Evolutionary conservation across 140 eudicot genomes (phyloP), one percentile per base, ranked within the genome.

Genomic region (Ambrosia hybrid): DNA sequence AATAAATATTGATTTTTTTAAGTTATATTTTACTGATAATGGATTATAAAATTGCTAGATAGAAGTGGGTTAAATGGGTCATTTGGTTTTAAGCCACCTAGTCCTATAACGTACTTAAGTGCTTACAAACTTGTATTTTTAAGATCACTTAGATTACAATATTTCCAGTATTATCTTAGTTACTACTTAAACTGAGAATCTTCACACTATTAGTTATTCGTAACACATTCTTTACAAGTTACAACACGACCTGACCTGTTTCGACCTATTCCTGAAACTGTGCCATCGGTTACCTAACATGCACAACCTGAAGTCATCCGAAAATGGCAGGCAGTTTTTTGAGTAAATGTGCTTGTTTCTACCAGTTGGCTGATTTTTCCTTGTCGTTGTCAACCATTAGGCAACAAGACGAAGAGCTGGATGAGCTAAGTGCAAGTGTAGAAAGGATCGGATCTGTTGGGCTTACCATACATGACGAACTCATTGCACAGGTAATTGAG

Each of bases 401-500:
- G 84, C 85, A 81, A 74, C 95, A 89, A 67, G 91, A 86, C 72
- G 86, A 85, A 58, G 95, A 92, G 74, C 67, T 92, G 51, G 96
- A 92, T 78, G 98, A 87, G 69, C 85, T 92, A 34, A 89, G 96
- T 74, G 95, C 88, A 34, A 92, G 95, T 81, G 96, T 92, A 56
- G 88, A 89, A 67, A 81, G 91, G 81, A 89, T 92, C 14, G 96
- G 98, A 73, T 82, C 83, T 70, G 93, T 89, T 73, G 98, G 98
- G 74, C 98, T 89, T 72, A 92, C 90, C 2, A 92, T 92, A 79
- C 98, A 92, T 72, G 92, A 92, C 15, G 96, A 92, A 74, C 88
- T 92, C 57, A 78, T 82, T 73, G 88, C 92, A 75, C 96, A 89
- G 86, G 96, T 89, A 45, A 26, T 75, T 14, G n/a, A 16, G 12